Evolutionary conservation across 805 yeast species (phyloP).

Genomic region (Komagataella pastoris): DNA sequence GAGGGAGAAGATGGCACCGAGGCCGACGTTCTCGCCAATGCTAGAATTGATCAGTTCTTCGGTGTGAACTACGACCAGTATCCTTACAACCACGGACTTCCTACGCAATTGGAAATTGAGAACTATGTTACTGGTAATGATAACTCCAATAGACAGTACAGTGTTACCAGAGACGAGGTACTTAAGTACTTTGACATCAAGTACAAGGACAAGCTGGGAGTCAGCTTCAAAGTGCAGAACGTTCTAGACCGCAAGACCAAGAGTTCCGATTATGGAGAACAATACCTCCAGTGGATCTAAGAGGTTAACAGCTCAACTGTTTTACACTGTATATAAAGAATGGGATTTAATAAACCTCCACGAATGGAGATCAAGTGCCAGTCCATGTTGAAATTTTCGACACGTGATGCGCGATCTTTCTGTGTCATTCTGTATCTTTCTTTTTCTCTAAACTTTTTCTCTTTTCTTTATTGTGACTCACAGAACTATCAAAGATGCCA

Average conservation of each 20-base stretch:
- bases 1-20: background rate
- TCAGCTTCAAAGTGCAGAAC: slow-evolving; percentile 41
- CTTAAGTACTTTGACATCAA: slow-evolving; percentile 42
- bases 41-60: slow-evolving; percentile 7
- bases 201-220: slow-evolving; percentile 46
- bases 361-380: background rate
- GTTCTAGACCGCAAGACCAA: slow-evolving; percentile 46
- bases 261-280: slow-evolving; percentile 25
- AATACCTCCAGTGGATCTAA: slow-evolving; percentile 34
- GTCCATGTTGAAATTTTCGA: background rate
- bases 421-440: background rate
- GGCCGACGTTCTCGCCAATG: background rate
- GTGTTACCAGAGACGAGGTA: slow-evolving; percentile 59
- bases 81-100: slow-evolving; percentile 70
- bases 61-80: slow-evolving; percentile 25
- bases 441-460: background rate
- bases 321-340: background rate
- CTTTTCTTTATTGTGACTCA: background rate
- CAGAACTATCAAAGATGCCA: background rate
- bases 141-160: slow-evolving; percentile 48
- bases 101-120: slow-evolving; percentile 53
- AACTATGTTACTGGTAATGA: slow-evolving; percentile 59
- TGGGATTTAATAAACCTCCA: background rate
- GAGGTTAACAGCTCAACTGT: background rate
- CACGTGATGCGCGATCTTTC: background rate